Evolutionary conservation across 2,329 filamentous ascomycete genomes (phyloP), one percentile per base, ranked within the genome.

Genomic region (Penicillium concentricum): DNA sequence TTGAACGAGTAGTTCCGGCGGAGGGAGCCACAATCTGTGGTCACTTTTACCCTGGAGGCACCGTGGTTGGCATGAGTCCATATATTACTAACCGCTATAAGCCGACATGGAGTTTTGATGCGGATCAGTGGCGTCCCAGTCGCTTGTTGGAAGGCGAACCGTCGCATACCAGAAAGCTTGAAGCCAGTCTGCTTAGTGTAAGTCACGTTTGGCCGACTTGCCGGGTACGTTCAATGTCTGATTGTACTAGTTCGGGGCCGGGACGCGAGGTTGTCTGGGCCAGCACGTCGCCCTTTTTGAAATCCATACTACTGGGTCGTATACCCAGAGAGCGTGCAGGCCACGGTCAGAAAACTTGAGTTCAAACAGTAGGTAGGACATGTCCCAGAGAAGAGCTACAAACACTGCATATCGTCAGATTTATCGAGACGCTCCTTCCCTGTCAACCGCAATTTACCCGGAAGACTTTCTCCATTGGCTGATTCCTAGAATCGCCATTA

Each of bases 261-360:
- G 43, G 43, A 54, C 51, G 45, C 43, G 51, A 54, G 51, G 51
- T 41, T 54, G 43, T 41, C 51, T 54, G 35, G 51, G 51, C 42
- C 43, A 54, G 24, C 35, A 54, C 35, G 43, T 54, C 37, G 51
- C 51, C 37, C 41, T 43, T 43, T 43, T 43, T 43, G 22, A 43
- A 45, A 45, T 54, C 44, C 28, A 28, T 54, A 54, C 44, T 54
- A 35, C 26, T 54, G 44, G 51, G 51, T 54, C 37, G 26, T 54
- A 48, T 54, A 54, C 22, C 51, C 44, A 41, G 44, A 54, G 44
- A 54, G 51, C 43, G 51, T 54, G 37, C 43, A 48, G 43, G 51
- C 38, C n/a, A 54, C 35, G 30, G 44, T 54, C 7, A 54, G 51
- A 35, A 54, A 54, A 48, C 44, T 38, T 44, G 18, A 54, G 34